A percentile compares a stretch with the other conserved stretches of the same genome.
Evolutionary conservation across 2,329 filamentous ascomycete genomes (phyloP).

Genomic region (Raffaelea ambrosiae): DNA sequence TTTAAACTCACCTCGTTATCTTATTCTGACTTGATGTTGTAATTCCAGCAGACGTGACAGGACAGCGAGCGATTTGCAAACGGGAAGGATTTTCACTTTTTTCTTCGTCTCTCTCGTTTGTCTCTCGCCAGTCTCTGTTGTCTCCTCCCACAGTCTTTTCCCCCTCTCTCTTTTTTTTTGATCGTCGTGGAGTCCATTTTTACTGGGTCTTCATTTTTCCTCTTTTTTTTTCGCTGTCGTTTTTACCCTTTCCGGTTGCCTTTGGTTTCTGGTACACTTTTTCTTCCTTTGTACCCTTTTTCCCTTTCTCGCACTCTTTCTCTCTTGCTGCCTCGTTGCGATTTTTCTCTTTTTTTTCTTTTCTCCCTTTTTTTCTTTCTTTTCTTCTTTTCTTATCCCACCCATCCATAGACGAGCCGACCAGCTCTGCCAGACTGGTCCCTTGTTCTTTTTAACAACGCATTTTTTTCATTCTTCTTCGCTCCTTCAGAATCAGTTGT

Average conservation of each 20-base stretch:
- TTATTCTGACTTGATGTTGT: too few species aligned
- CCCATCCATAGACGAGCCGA: neutral
- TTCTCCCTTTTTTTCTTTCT: neutral
- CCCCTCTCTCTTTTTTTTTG: neutral
- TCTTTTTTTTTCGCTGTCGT: neutral
- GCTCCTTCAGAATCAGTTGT: neutral
- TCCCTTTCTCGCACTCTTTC: neutral
- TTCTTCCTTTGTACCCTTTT: neutral
- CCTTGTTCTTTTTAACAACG: neutral
- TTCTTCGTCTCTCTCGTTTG: conserved; percentile 1
- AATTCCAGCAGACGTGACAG: too few species aligned
- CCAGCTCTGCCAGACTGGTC: too few species aligned
- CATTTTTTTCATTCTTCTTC: neutral
- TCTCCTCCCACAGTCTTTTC: neutral
- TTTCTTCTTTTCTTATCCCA: too few species aligned
- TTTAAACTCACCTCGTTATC: too few species aligned
- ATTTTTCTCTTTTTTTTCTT: neutral
- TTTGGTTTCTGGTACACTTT: neutral
- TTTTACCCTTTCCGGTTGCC: neutral
- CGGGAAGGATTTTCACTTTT: neutral
- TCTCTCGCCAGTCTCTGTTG: neutral
- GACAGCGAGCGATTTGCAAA: neutral
- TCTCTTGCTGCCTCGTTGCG: neutral
- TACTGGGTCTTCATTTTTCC: neutral
- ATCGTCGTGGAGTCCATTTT: neutral